These are phyloP conservation scores for Colletotrichum sp. DNA, from an alignment of 2,329 filamentous ascomycete genomes.

Conservation along the genomic window DNA sequence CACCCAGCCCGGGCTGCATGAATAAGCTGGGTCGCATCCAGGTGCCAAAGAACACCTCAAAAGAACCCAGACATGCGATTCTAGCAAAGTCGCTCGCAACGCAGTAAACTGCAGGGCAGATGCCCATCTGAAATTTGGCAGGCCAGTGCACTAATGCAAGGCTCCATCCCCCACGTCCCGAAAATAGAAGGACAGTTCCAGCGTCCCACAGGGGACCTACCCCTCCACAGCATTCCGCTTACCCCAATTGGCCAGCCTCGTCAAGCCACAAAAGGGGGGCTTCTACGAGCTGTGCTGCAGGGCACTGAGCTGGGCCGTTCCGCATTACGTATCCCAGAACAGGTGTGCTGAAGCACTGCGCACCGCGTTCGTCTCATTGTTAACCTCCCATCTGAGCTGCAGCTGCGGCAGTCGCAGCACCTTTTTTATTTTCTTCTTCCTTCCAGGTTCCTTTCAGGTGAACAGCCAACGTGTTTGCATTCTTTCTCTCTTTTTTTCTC, in stretches of 20 bases:
- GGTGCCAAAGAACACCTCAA: background rate
- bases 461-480: background rate
- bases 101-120: background rate
- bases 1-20: background rate
- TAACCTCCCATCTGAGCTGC: background rate
- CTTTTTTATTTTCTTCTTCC: background rate
- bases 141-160: slow-evolving; percentile 10
- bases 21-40: background rate
- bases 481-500: background rate
- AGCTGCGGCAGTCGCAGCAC: slow-evolving; percentile 6
- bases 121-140: background rate
- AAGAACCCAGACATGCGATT: background rate
- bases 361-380: slow-evolving; percentile 2
- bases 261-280: slow-evolving; percentile 11
- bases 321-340: slow-evolving; percentile 21
- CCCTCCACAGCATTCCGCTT: background rate
- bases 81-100: background rate
- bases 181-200: background rate
- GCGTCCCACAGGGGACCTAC: background rate
- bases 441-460: background rate
- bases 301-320: background rate
- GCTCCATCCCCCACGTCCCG: slow-evolving; percentile 13
- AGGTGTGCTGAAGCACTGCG: background rate
- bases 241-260: slow-evolving; percentile 8
- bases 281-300: background rate